Evolutionary conservation across 2,329 filamentous ascomycete genomes (phyloP).

Genomic region (Stemphylium beticola): DNA sequence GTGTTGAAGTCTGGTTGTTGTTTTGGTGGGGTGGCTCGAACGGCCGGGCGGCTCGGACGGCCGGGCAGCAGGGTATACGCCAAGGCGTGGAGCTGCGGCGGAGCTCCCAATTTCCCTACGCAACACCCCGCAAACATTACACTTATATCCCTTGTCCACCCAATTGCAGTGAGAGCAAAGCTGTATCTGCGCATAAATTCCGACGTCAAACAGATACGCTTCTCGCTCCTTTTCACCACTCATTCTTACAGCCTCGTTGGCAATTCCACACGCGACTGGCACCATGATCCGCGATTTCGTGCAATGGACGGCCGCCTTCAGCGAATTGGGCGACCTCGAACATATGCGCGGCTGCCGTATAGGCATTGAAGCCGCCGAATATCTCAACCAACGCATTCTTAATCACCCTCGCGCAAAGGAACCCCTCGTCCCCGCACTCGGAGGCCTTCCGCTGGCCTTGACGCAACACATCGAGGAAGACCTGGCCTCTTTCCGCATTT

Average conservation of each 20-base stretch:
- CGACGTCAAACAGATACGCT: not conserved
- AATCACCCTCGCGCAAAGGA: conserved; percentile 66
- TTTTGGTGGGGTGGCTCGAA: too few relatives aligned
- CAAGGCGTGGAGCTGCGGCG: conserved; percentile 15
- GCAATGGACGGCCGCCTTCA: conserved; percentile 62
- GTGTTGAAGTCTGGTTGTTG: too few relatives aligned
- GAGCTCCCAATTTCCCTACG: conserved; percentile 22
- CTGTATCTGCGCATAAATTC: not conserved
- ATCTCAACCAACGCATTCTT: conserved; percentile 75
- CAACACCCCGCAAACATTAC: conserved; percentile 12
- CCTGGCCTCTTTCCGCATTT: conserved; percentile 72
- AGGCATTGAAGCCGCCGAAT: conserved; percentile 89
- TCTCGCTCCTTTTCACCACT: not conserved
- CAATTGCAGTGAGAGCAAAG: not conserved
- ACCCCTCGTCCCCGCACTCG: conserved; percentile 86
- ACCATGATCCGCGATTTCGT: conserved; percentile 59
- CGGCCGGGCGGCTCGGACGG: too few relatives aligned
- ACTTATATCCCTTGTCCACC: not conserved
- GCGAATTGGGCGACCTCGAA: conserved; percentile 66
- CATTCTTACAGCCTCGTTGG: not conserved
- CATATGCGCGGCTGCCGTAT: conserved; percentile 77
- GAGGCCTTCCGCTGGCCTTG: conserved; percentile 83
- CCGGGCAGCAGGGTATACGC: too few relatives aligned
- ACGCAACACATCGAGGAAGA: conserved; percentile 77
- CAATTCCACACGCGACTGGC: conserved; percentile 23